A percentile compares a stretch with the other conserved stretches of the same genome.
Conservation (phyloP, 228 moss, liverwort and hornwort genomes). For the Sphagnum magellanicum region DNA sequence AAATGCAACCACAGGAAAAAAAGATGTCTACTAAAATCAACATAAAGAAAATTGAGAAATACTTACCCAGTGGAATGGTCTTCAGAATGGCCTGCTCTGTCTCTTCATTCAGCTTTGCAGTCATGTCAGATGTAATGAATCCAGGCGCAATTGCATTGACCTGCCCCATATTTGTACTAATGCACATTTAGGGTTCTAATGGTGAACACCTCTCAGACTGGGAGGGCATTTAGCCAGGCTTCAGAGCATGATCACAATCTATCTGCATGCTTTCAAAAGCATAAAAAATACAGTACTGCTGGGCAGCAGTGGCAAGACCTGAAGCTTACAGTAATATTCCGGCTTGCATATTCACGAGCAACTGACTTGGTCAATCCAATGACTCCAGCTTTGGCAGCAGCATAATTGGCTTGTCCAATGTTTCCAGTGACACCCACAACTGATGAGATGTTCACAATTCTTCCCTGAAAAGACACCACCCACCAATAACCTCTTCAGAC, state of each 20-base stretch:
- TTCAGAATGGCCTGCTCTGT: constrained; percentile 59
- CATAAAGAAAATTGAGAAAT: too few species aligned
- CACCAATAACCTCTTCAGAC: neutral
- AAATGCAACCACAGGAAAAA: too few species aligned
- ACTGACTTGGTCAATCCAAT: constrained; percentile 88
- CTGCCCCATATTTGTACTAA: constrained; percentile 14
- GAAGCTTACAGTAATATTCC: constrained; percentile 66
- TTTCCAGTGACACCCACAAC: constrained; percentile 90
- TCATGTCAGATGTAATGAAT: constrained; percentile 95
- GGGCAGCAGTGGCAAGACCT: too few species aligned
- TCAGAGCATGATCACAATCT: too few species aligned
- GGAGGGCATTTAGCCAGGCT: too few species aligned
- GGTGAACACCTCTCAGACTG: too few species aligned
- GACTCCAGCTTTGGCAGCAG: constrained; percentile 96
- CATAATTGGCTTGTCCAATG: constrained; percentile 85
- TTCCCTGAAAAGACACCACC: constrained; percentile 31
- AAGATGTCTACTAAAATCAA: too few species aligned
- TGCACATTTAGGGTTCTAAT: too few species aligned
- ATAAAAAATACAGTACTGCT: too few species aligned
- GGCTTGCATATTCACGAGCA: constrained; percentile 83
- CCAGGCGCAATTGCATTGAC: constrained; percentile 96
- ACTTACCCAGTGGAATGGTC: constrained; percentile 68
- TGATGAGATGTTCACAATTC: constrained; percentile 90
- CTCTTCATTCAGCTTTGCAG: constrained; percentile 69
- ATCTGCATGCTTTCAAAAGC: too few species aligned